phyloP scores from a whole-genome alignment of 768 basidiomycete species.

The Mycena indigotica region DNA sequence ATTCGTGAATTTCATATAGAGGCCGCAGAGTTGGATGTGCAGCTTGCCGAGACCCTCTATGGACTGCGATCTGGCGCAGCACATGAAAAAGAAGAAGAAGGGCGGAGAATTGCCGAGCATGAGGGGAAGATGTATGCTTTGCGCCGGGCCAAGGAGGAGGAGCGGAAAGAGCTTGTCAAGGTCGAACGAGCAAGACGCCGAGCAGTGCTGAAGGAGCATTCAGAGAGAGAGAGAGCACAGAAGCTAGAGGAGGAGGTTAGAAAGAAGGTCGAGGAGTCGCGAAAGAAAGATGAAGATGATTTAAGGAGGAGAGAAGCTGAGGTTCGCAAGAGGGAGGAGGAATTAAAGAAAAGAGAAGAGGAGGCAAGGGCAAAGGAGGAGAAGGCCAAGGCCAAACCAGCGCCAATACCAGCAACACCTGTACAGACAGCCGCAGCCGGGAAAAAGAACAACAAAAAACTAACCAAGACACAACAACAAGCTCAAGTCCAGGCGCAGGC shows the following conservation, averaged over 20 bases:
- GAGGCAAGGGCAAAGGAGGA: slow-evolving; percentile 1
- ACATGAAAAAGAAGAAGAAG: slow-evolving; percentile 24
- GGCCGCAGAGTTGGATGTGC: slow-evolving; percentile 46
- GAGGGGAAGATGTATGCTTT: slow-evolving; percentile 42
- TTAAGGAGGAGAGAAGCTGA: slow-evolving; percentile 21
- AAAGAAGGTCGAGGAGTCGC: slow-evolving; percentile 29
- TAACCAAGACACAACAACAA: slow-evolving; percentile 22
- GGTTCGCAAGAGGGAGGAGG: slow-evolving; percentile 6
- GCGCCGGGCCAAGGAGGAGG: slow-evolving; percentile 48
- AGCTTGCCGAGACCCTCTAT: slow-evolving; percentile 40
- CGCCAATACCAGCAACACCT: not conserved
- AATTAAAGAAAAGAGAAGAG: slow-evolving; percentile 6
- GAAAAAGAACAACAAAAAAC: slow-evolving; percentile 24
- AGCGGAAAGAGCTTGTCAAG: slow-evolving; percentile 47
- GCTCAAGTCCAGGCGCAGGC: slow-evolving; percentile 23
- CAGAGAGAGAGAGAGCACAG: too few species aligned
- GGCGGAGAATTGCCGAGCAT: slow-evolving; percentile 38
- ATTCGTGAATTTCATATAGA: slow-evolving; percentile 53
- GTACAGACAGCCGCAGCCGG: not conserved
- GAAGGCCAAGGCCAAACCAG: slow-evolving; percentile 11
- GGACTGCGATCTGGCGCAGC: slow-evolving; percentile 34
- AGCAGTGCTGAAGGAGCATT: slow-evolving; percentile 24
- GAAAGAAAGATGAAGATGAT: slow-evolving; percentile 30
- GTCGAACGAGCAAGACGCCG: slow-evolving; percentile 41
- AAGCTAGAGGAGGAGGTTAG: slow-evolving; percentile 34